Evolutionary conservation across 177 flowering plant genomes (phyloP), one percentile per base, ranked within the genome.

Genomic region (Vitis hybrid): DNA sequence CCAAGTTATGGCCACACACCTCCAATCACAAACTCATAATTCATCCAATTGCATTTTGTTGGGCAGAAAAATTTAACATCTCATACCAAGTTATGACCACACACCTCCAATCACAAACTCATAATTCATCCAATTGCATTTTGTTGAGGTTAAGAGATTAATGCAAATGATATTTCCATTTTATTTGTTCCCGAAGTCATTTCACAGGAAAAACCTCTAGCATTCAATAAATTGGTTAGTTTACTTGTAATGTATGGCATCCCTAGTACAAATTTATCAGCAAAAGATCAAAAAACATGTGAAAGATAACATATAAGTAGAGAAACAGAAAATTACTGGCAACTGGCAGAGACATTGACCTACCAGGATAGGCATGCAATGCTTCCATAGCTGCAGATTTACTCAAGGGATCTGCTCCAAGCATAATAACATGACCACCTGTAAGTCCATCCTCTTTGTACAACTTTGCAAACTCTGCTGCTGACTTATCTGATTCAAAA

Each of bases 341-440:
- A 70, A 18, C 11, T 51, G 48, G 52, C 2, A 66, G 1, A 46
- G 27, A 58, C 32, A 70, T 49, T 48, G 54, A 35, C 76, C 51
- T 73, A 93, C 98, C 99, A 71, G 98, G 97, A 82, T 88, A 91
- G 10, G 90, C 93, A 70, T 74, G 92, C 66, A 93, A 75, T 48
- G 99, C 97, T 82, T 90, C 91, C 73, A 84, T 60, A 7, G 97
- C 93, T 35, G 97, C 97, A 77, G 87, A 76, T 80, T 72, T 82
- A 85, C 97, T 93, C 63, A 84, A 83, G 63, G 91, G 86, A 79
- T 95, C 99, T 21, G 97, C 97, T 66, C 98, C 98, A 69, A 95
- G 95, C 97, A 95, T 95, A 75, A 95, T 93, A 10, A 87, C 91
- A 85, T 95, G 99, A 56, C 98, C 98, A 76, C 99, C 97, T 15